Base-by-base conservation (phyloP, 768 basidiomycete genomes). In the Calocera cornea region DNA sequence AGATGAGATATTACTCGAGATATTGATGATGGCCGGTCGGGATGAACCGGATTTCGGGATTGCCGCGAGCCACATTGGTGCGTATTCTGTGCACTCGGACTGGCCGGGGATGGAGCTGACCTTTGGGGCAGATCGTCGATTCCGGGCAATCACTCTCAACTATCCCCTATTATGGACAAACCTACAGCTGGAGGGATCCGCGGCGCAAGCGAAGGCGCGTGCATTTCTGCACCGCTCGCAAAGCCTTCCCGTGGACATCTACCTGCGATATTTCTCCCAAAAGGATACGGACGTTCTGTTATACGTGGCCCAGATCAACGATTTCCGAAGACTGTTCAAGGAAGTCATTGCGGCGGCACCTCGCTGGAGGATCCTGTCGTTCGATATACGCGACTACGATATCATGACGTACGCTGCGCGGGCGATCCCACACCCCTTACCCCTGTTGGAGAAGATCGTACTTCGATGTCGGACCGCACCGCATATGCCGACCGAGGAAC, bases 381-480 rank as follows among this genome's bases (percentile, higher is more conserved):
- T 60, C 54, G 54, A 60, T 19, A 60, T 60, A 60, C 54, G 54
- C 31, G 54, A 60, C 31, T 60, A 60, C 54, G 54, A 60, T 33
- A 60, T 60, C 54, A 60, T 60, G 54, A 60, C 54, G 27, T 60
- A 60, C 54, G 54, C 54, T 14, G 54, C 54, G 27, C 54, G 54
- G 54, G 54, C 54, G 54, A 60, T 60, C 31, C 54, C 54, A 22
- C 54, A 60, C 31, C 54, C 54, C 11, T 22, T 60, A 16, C 54
- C 54, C 11, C 31, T 60, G 14, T 27, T 60, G 27, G 54, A 60
- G 54, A 60, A 60, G 54, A 60, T 60, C 54, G 5, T 60, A 11
- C 54, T 60, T 10, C 54, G 54, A 33, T 60, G 54, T 60, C 54
- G 54, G 14, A 60, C 54, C 5, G 54, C 54, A 60, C 54, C 54